A percentile compares a stretch with the other conserved stretches of the same genome.
phyloP scores from a whole-genome alignment of 2,329 filamentous ascomycete genomes.

The Helicocarpus griseus region DNA sequence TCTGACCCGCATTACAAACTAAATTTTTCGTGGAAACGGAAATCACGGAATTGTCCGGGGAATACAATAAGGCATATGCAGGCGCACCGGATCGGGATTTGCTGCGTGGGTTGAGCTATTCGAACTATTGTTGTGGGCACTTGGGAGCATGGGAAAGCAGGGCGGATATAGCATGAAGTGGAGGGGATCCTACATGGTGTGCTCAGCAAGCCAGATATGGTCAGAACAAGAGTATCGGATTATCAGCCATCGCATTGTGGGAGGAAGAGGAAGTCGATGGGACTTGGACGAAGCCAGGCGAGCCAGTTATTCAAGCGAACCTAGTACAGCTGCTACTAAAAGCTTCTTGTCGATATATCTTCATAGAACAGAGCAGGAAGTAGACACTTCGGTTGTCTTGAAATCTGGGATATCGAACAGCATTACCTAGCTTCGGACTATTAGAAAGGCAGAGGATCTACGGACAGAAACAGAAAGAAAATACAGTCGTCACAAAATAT shows the following conservation, averaged over 20 bases:
- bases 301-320: constrained; percentile 29
- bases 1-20: neutral
- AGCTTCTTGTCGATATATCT: constrained; percentile 61
- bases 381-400: constrained; percentile 32
- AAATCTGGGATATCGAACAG: constrained; percentile 28
- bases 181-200: neutral
- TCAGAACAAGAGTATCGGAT: neutral
- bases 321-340: constrained; percentile 46
- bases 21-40: neutral
- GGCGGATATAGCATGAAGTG: neutral
- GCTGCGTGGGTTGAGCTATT: neutral
- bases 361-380: constrained; percentile 54
- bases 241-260: neutral
- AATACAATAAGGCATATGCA: neutral
- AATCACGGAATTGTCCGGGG: neutral
- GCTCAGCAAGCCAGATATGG: neutral
- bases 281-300: constrained; percentile 20
- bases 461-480: constrained; percentile 23
- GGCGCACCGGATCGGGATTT: neutral
- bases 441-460: constrained; percentile 53
- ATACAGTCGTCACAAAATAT: constrained; percentile 23
- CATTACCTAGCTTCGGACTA: constrained; percentile 61
- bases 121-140: neutral
- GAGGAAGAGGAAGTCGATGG: constrained; percentile 12
- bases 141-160: neutral